Conservation (phyloP, 2,329 filamentous ascomycete genomes). For the Coniochaeta sp. region DNA sequence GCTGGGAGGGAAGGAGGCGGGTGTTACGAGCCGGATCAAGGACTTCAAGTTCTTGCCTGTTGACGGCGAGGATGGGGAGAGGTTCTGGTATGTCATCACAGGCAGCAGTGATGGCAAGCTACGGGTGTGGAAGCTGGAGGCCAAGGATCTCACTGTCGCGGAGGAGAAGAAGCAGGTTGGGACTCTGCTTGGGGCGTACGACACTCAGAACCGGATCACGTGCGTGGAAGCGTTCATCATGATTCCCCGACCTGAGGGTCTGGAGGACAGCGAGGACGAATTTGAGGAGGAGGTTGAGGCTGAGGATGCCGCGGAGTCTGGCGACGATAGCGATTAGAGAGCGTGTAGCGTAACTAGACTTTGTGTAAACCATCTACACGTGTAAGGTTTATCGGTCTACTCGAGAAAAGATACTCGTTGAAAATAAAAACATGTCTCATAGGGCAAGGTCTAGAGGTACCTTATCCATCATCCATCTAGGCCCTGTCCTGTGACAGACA, state of each 20-base stretch:
- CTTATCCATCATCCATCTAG: background rate
- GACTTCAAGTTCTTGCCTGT: slow-evolving; percentile 66
- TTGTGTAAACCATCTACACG: too few species aligned
- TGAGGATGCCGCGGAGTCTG: slow-evolving; percentile 26
- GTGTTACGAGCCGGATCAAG: slow-evolving; percentile 70
- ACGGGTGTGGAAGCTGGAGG: slow-evolving; percentile 62
- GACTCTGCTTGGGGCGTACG: slow-evolving; percentile 65
- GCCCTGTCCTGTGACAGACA: background rate
- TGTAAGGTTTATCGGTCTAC: too few species aligned
- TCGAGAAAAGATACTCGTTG: background rate
- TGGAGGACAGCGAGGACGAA: slow-evolving; percentile 50
- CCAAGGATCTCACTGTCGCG: slow-evolving; percentile 28
- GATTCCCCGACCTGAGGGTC: slow-evolving; percentile 57
- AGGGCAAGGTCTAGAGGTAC: background rate
- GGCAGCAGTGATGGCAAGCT: slow-evolving; percentile 81
- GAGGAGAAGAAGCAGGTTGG: slow-evolving; percentile 40
- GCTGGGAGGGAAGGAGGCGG: slow-evolving; percentile 65
- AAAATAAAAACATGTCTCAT: background rate
- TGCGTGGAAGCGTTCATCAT: slow-evolving; percentile 83
- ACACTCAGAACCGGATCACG: slow-evolving; percentile 83
- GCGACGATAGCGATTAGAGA: slow-evolving; percentile 19
- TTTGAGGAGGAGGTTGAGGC: slow-evolving; percentile 31
- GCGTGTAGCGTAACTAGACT: slow-evolving; percentile 3
- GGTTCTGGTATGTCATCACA: slow-evolving; percentile 54
- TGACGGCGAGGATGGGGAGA: slow-evolving; percentile 25